Evolutionary conservation across 2,329 filamentous ascomycete genomes (phyloP), one percentile per base, ranked within the genome.

Genomic region (Bipolaris gigantea): DNA sequence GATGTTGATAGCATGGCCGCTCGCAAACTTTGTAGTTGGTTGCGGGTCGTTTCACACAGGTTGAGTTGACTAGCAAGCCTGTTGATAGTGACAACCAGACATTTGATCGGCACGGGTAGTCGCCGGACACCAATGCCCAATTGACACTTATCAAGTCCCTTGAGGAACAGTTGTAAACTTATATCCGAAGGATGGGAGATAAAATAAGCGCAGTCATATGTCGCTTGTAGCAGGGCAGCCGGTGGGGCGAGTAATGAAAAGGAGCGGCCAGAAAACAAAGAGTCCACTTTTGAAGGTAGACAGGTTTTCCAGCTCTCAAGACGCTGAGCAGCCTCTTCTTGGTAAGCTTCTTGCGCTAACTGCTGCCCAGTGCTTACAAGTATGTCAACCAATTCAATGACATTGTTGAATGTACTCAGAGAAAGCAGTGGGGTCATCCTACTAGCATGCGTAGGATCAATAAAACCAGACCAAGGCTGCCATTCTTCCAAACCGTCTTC

Each of bases 401-500:
- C 70, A 25, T 75, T 73, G 55, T 84, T 84, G 64, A 83, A 83
- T 5, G 78, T 81, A 63, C 81, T 84, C 19, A 81, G 65, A 5
- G 77, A 74, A 40, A 80, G 74, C 11, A 79, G 60, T 5, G 73
- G 73, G 19, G 60, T 60, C 40, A 65, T 61, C 39, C 62, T 60
- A 30, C 58, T 56, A 34, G 60, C 55, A 34, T 52, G 50, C n/a
- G 53, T 49, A 30, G 52, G 44, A 33, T 36, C 75, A 55, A 79
- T 36, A 30, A 55, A 78, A 23, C 85, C 82, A 16, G 79, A 78
- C 88, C 88, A 91, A 1, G 86, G 84, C 60, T 88, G 85, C 88
- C 88, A 90, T 73, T 90, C 87, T 64, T 90, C 88, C 18, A 87
- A 74, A 1, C 86, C 86, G 61, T 89, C 85, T 69, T 89, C 86